Percentiles rank a stretch among this genome's conserved stretches.
Evolutionary conservation across 805 yeast genomes (phyloP).

Genomic region (Vanderwaltozyma tropicalis): DNA sequence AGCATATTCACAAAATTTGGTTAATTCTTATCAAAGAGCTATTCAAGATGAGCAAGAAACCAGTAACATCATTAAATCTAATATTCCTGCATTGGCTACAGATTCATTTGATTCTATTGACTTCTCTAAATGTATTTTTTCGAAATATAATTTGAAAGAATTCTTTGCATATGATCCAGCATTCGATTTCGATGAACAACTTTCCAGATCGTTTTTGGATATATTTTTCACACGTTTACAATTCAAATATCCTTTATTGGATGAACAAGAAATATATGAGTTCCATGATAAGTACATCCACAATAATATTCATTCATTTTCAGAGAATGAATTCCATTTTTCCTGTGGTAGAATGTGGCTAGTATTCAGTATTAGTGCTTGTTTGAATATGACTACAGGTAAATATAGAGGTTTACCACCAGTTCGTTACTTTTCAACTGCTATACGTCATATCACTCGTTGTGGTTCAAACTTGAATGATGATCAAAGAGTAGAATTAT

Average conservation of each 20-base stretch:
- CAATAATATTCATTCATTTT: constrained; percentile 30
- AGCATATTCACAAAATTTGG: constrained; percentile 1
- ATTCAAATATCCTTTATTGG: constrained; percentile 45
- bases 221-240: constrained; percentile 47
- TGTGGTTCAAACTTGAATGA: constrained; percentile 32
- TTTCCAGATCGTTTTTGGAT: constrained; percentile 42
- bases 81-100: constrained; percentile 17
- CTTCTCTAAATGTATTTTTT: constrained; percentile 33
- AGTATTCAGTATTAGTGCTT: constrained; percentile 41
- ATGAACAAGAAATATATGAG: constrained; percentile 40
- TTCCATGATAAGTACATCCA: constrained; percentile 42
- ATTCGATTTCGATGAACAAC: constrained; percentile 39
- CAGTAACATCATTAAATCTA: not conserved
- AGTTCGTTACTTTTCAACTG: constrained; percentile 46
- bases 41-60: too few relatives aligned
- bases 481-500: constrained; percentile 41
- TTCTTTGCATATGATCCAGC: constrained; percentile 41
- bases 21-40: not conserved
- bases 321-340: constrained; percentile 35
- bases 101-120: constrained; percentile 31
- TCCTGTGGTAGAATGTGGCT: constrained; percentile 48
- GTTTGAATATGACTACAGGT: constrained; percentile 46
- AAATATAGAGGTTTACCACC: constrained; percentile 47
- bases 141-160: constrained; percentile 38
- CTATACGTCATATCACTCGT: constrained; percentile 44